These are phyloP conservation scores for Penicillium sp. DNA, from an alignment of 2,329 filamentous ascomycete genomes.

Conservation along the genomic window DNA sequence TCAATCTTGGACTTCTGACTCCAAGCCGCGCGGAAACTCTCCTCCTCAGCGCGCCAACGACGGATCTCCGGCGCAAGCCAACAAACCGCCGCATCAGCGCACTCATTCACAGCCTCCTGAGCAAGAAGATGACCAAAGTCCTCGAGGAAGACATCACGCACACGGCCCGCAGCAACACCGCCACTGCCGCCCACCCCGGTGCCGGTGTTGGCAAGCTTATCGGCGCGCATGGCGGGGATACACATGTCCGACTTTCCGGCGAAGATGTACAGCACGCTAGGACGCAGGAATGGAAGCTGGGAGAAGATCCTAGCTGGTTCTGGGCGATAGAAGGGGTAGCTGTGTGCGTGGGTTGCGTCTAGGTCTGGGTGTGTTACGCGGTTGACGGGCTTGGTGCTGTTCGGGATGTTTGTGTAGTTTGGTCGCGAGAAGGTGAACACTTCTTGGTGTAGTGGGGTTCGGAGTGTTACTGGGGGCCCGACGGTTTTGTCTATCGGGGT, in stretches of 20 bases:
- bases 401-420: constrained; percentile 60
- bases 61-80: constrained; percentile 61
- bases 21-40: constrained; percentile 57
- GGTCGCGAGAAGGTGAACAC: constrained; percentile 57
- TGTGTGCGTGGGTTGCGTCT: constrained; percentile 30
- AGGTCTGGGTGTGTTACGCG: constrained; percentile 50
- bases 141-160: constrained; percentile 64
- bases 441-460: constrained; percentile 85
- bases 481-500: constrained; percentile 8
- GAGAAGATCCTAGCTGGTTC: constrained; percentile 42
- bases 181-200: constrained; percentile 43
- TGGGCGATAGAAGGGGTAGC: constrained; percentile 47
- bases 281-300: constrained; percentile 45
- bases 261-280: constrained; percentile 49
- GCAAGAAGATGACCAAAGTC: constrained; percentile 76
- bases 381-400: constrained; percentile 38
- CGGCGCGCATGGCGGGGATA: constrained; percentile 38
- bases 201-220: constrained; percentile 45
- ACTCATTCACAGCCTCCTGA: constrained; percentile 71
- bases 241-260: constrained; percentile 46
- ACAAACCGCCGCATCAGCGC: constrained; percentile 59
- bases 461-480: constrained; percentile 61
- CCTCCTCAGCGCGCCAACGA: constrained; percentile 59
- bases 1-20: constrained; percentile 49
- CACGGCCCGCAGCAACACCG: constrained; percentile 65